Conservation (phyloP, 345 rosid genomes). For the Arabidopsis suecica region DNA sequence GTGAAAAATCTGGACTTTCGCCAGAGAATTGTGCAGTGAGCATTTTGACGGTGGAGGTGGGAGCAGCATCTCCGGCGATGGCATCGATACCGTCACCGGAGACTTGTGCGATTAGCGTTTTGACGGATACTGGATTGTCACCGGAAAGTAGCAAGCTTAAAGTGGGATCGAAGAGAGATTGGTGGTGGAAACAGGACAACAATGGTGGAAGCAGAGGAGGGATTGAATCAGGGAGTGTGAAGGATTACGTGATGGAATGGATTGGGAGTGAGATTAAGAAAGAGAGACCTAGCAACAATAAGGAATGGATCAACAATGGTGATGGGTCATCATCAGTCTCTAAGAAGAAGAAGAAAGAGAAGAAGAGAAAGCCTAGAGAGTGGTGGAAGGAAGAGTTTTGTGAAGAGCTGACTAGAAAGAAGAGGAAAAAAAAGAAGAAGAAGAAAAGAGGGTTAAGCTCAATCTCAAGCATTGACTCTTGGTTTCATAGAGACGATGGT, state of each 20-base stretch:
- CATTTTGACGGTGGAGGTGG: conserved; percentile 15
- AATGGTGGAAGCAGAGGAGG: conserved; percentile 51
- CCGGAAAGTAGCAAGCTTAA: conserved; percentile 50
- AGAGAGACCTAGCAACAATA: conserved; percentile 57
- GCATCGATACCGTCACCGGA: conserved; percentile 21
- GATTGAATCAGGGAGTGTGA: conserved; percentile 67
- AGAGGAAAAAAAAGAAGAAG: conserved; percentile 63
- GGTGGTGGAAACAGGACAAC: conserved; percentile 87
- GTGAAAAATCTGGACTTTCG: background rate
- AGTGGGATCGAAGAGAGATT: conserved; percentile 60
- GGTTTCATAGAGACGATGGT: conserved; percentile 72
- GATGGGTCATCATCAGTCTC: conserved; percentile 45
- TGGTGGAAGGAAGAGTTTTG: conserved; percentile 95
- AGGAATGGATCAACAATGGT: conserved; percentile 37
- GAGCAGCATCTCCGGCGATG: conserved; percentile 16
- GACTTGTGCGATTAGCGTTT: conserved; percentile 45
- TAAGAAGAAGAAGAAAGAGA: conserved; percentile 55
- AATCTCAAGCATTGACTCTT: conserved; percentile 55
- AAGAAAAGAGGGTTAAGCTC: conserved; percentile 54
- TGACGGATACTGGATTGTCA: conserved; percentile 36
- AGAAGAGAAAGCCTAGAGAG: conserved; percentile 71
- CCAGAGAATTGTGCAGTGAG: conserved; percentile 34
- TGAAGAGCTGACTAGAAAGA: conserved; percentile 60
- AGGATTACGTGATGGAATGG: conserved; percentile 87
- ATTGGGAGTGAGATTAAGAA: conserved; percentile 78